phyloP scores from a whole-genome alignment of 1,284 basidiomycete genomes.

The Fomitopsis betulina region DNA sequence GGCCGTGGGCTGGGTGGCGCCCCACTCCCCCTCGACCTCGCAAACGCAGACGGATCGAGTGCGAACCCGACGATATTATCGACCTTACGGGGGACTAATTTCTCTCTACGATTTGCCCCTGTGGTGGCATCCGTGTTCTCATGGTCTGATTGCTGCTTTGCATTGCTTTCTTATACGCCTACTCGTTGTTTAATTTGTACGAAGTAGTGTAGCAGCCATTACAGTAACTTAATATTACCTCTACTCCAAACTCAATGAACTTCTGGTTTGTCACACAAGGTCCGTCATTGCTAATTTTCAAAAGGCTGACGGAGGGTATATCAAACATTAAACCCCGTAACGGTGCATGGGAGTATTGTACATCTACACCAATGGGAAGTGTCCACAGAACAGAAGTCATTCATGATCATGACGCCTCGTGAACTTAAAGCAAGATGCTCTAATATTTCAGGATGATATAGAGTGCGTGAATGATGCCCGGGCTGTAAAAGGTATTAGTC shows the following conservation, averaged over 20 bases:
- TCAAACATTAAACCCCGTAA: not conserved
- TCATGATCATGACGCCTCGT: not conserved
- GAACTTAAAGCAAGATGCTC: constrained; percentile 44
- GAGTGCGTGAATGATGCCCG: constrained; percentile 73
- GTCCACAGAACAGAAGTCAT: not conserved
- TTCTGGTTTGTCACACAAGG: too few species aligned
- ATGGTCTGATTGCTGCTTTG: not conserved
- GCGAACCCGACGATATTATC: not conserved
- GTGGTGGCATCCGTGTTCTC: not conserved
- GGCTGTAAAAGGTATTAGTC: constrained; percentile 35
- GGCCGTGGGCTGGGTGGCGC: not conserved
- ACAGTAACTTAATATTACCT: too few species aligned
- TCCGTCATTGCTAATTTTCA: too few species aligned
- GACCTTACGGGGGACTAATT: not conserved
- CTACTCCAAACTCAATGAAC: too few species aligned
- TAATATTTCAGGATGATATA: constrained; percentile 69
- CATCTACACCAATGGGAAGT: not conserved
- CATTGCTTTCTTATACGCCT: not conserved
- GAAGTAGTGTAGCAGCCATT: not conserved
- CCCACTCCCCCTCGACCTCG: not conserved
- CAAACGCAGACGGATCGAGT: not conserved
- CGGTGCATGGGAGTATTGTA: not conserved
- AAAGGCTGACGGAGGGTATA: not conserved
- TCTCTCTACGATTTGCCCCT: not conserved
- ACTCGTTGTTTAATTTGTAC: not conserved